Evolutionary conservation across 257 asterid species (phyloP), one percentile per base, ranked within the genome.

Genomic region (Solanum lignicaule): DNA sequence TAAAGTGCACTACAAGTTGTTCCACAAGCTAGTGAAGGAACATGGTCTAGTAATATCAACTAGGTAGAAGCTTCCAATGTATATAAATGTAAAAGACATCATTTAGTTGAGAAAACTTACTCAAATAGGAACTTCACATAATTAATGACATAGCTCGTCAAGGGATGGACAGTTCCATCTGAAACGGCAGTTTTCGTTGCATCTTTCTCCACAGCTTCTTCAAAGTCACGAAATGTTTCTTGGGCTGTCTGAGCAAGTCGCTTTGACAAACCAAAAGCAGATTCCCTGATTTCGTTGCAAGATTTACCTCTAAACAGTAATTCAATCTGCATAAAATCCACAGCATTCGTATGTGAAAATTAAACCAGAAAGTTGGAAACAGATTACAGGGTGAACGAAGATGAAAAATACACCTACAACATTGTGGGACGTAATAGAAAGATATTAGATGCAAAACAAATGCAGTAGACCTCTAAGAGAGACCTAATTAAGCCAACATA

Each of bases 161-260:
- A 90, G 68, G 99, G 99, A 92, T 96, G 99, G 85, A 97, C 99
- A 82, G 99, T 96, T 89, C 99, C 99, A 93, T 97, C 99, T 86
- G 98, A 93, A 65, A 97, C 98, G 13, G 98, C 96, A 90, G 98
- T 96, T 96, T 96, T 97, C 46, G 99, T 97, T 27, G 99, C 99
- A 94, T 97, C 99, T 90, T 97, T 97, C 89, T 96, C 99, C 86
- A 96, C 99, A 89, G 99, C 99, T 92, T 96, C 99, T 95, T 97
- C 98, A 85, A 97, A 97, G 91, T 97, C 99, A 58, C 98, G 98
- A 88, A 97, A 95, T 73, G 99, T 97, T 86, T 97, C 98, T 91
- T 96, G 98, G 48, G 99, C 98, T 21, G 99, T 97, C 90, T 94
- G 98, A 83, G 99, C 98, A 86, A 97, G 98, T 89, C 98, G 92